A percentile compares a stretch with the other conserved stretches of the same genome.
Conservation (phyloP, 768 basidiomycete genomes). For the Rhizopogon vinicolor region DNA sequence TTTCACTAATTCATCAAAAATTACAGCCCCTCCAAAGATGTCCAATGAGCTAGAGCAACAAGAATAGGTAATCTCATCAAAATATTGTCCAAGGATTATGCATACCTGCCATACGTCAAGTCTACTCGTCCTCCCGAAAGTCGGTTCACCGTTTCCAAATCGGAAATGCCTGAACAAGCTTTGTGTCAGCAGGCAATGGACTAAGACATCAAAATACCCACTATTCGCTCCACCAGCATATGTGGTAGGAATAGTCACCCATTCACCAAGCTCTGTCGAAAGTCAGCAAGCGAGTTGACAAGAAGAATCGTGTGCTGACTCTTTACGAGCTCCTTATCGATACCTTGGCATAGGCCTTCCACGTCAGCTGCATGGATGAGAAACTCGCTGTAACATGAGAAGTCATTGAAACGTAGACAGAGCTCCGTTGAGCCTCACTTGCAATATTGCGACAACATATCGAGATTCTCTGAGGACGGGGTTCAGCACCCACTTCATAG, state of each 20-base stretch:
- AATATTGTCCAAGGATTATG: neutral
- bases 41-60: slow-evolving; percentile 46
- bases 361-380: slow-evolving; percentile 98
- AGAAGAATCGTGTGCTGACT: slow-evolving; percentile 42
- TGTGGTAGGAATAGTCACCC: slow-evolving; percentile 88
- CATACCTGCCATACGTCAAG: slow-evolving; percentile 34
- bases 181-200: slow-evolving; percentile 4
- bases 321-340: slow-evolving; percentile 82
- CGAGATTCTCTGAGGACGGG: slow-evolving; percentile 57
- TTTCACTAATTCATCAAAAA: slow-evolving; percentile 50
- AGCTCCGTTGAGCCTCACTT: slow-evolving; percentile 40
- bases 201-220: slow-evolving; percentile 23
- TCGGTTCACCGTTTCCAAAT: slow-evolving; percentile 74
- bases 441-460: slow-evolving; percentile 75
- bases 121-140: slow-evolving; percentile 77
- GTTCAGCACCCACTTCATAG: neutral
- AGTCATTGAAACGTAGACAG: slow-evolving; percentile 1
- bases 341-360: slow-evolving; percentile 94
- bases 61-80: neutral
- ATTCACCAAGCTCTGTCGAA: slow-evolving; percentile 75
- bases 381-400: slow-evolving; percentile 64
- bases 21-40: slow-evolving; percentile 67
- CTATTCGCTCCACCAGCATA: slow-evolving; percentile 97
- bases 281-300: slow-evolving; percentile 7
- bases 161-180: slow-evolving; percentile 56